phyloP scores from a whole-genome alignment of 345 rosid genomes.

The Ricinus communis region DNA sequence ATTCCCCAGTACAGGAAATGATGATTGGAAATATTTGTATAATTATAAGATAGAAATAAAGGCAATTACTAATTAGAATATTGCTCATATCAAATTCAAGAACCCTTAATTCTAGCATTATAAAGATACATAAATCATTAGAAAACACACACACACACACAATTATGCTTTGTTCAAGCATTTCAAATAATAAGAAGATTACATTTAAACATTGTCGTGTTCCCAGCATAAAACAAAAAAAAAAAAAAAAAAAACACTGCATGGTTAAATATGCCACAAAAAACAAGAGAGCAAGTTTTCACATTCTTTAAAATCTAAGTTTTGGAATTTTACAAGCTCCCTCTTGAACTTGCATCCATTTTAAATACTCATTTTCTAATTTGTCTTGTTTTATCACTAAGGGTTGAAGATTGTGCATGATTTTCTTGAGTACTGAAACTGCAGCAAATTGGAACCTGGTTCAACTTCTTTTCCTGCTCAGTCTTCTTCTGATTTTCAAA shows the following conservation, averaged over 20 bases:
- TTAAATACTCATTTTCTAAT: conserved; percentile 30
- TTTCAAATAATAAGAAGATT: not conserved
- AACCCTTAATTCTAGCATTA: no score
- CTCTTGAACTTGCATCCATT: conserved; percentile 10
- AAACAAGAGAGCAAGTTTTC: conserved; percentile 10
- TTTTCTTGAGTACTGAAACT: conserved; percentile 30
- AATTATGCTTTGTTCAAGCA: no score
- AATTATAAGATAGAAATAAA: no score
- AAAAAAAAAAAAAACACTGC: no score
- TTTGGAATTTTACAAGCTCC: conserved; percentile 27
- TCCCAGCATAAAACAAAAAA: not conserved
- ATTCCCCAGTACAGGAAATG: no score
- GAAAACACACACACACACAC: no score
- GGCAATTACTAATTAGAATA: no score
- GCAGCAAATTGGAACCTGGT: conserved; percentile 15
- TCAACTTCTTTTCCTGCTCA: not conserved
- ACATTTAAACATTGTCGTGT: not conserved
- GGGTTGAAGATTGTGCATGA: conserved; percentile 14
- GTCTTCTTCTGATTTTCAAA: not conserved
- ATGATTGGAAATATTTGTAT: no score
- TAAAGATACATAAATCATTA: no score
- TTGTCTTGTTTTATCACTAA: conserved; percentile 30
- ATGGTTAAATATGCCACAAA: not conserved
- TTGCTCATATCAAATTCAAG: no score
- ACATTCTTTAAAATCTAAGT: conserved; percentile 10